A percentile compares a stretch with the other conserved stretches of the same genome.
Evolutionary conservation across 148 eudicot genomes (phyloP).

Genomic region (Simmondsia chinensis): DNA sequence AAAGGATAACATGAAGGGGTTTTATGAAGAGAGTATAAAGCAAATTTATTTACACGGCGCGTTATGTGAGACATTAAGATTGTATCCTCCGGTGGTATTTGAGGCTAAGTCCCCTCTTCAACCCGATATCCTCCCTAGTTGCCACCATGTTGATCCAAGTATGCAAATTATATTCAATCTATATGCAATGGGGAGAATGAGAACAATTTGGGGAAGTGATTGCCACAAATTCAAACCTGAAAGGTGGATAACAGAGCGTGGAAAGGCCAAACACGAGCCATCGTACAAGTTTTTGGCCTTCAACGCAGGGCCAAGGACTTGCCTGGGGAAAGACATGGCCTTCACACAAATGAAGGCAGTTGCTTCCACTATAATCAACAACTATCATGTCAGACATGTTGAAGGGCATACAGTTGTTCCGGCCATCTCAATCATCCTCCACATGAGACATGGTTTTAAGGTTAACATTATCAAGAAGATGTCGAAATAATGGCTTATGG

Average conservation of each 20-base stretch:
- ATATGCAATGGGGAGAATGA: constrained; percentile 32
- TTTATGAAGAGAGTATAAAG: constrained; percentile 17
- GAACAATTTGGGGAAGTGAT: constrained; percentile 30
- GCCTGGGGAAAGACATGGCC: constrained; percentile 36
- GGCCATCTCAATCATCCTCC: constrained; percentile 49
- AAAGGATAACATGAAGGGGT: constrained; percentile 12
- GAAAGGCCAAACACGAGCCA: constrained; percentile 30
- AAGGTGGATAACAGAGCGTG: constrained; percentile 29
- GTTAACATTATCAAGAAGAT: constrained; percentile 35
- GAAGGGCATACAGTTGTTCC: constrained; percentile 29
- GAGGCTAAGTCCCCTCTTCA: constrained; percentile 30
- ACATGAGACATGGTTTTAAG: constrained; percentile 49
- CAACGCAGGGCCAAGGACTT: constrained; percentile 39
- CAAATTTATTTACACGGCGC: constrained; percentile 31
- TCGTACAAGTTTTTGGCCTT: constrained; percentile 29
- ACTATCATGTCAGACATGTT: constrained; percentile 27
- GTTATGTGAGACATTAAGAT: constrained; percentile 26
- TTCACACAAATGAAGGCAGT: constrained; percentile 41
- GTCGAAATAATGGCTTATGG: too few species aligned
- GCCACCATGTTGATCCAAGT: constrained; percentile 24
- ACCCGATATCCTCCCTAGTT: constrained; percentile 29
- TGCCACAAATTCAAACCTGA: constrained; percentile 35
- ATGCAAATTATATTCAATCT: constrained; percentile 24
- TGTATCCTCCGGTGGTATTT: constrained; percentile 38
- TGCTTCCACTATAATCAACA: constrained; percentile 34